Evolutionary conservation across 257 asterid species (phyloP), one percentile per base, ranked within the genome.

Genomic region (Solanum tarijense): DNA sequence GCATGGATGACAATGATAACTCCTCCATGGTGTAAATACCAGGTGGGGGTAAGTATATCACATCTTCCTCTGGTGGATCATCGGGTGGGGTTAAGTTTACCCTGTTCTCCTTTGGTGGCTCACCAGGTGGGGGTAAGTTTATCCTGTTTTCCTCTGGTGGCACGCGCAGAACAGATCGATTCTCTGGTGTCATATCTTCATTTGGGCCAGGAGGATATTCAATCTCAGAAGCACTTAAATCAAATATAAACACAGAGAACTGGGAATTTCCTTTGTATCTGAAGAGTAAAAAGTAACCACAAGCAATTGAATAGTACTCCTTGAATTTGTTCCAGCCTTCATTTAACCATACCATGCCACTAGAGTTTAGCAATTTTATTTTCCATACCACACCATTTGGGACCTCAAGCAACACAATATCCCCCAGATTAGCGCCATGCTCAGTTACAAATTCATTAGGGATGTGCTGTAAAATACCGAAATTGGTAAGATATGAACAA

Each of bases 1-100:
- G 86, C 92, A 91, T 88, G 5, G 91, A 88, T 9, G 93, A 90
- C 96, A 91, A 89, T 5, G 92, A 92, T n/a, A 93, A 5, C 85
- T 36, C 62, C 4, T 88, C 38, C 3, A 43, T 0, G 96, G 96
- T 43, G 52, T 43, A 43, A 43, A 43, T 43, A 43, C 52, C 52
- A 12, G 52, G 16, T 21, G 52, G 52, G 9, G 83, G 83, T 36
- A 74, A 74, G 52, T 10, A 21, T 74, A 74, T 35, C 16, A 3
- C 25, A 21, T 71, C 36, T 31, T 71, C 79, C 79, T 31, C 25
- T 16, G 41, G 79, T 71, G 78, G 78, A 21, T 71, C 78, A 71
- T 8, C 2, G 39, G 41, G 25, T 71, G 41, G 25, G 14, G 78
- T 9, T 16, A 32, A 16, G 78, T 71, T 71, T 31, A 32, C 1